These are phyloP conservation scores for Mycena haematopus DNA, from an alignment of 768 basidiomycete species.

Conservation along the genomic window DNA sequence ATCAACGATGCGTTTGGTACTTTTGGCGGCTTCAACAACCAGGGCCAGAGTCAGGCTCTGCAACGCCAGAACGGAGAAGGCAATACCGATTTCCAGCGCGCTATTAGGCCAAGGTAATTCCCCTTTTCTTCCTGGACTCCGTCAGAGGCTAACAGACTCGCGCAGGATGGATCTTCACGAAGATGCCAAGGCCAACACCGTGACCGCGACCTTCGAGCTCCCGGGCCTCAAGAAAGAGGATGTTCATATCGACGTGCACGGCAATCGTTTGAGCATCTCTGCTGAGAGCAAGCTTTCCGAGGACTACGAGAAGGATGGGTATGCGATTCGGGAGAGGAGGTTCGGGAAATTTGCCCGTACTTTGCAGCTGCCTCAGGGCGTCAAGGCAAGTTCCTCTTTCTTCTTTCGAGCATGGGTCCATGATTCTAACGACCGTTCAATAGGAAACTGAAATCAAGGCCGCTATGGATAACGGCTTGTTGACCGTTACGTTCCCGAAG, in stretches of 20 bases:
- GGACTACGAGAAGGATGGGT: conserved; percentile 46
- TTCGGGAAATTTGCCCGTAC: conserved; percentile 55
- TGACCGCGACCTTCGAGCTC: conserved; percentile 68
- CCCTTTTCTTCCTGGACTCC: too few species aligned
- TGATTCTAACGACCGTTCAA: conserved; percentile 13
- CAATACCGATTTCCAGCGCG: conserved; percentile 22
- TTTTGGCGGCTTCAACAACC: conserved; percentile 6
- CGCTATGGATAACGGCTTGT: conserved; percentile 54
- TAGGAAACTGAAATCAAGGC: conserved; percentile 47
- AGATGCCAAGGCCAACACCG: conserved; percentile 50
- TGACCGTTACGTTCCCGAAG: conserved; percentile 62
- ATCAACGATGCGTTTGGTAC: conserved; percentile 44
- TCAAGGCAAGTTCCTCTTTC: conserved; percentile 48
- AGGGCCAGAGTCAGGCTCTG: conserved; percentile 9
- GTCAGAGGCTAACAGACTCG: background rate
- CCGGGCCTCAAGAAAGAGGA: conserved; percentile 63
- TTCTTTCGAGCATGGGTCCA: too few species aligned
- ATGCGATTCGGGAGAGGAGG: too few species aligned
- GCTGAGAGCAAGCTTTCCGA: conserved; percentile 50
- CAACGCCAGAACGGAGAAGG: conserved; percentile 18
- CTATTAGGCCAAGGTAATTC: conserved; percentile 41
- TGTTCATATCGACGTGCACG: conserved; percentile 58
- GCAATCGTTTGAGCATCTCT: conserved; percentile 57
- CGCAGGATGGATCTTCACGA: conserved; percentile 65
- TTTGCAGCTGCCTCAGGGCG: conserved; percentile 58